Percentiles rank a stretch among this genome's conserved stretches.
Evolutionary conservation across 495 filamentous ascomycete species (phyloP).

Genomic region (Viridothelium virens): DNA sequence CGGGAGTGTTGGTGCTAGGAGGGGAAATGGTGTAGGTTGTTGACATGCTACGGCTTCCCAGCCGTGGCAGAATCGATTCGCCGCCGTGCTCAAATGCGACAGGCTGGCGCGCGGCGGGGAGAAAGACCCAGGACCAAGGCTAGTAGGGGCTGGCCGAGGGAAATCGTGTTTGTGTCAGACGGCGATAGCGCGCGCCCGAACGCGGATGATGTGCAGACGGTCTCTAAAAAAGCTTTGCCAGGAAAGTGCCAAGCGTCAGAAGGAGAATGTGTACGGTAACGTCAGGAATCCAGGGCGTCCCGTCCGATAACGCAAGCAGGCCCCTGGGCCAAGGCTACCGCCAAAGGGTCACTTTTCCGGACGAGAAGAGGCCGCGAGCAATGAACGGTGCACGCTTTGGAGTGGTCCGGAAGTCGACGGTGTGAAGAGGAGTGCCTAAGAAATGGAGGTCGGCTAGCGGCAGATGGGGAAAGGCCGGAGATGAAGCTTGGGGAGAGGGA

Average conservation of each 20-base stretch:
- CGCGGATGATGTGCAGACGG: conserved; percentile 38
- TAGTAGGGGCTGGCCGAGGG: conserved; percentile 25
- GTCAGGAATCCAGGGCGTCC: not conserved
- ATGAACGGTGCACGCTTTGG: not conserved
- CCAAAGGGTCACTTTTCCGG: not conserved
- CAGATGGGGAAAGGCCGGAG: conserved; percentile 9
- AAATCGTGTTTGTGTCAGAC: conserved; percentile 31
- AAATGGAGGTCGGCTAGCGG: not conserved
- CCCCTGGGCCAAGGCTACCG: conserved; percentile 1
- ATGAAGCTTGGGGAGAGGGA: conserved; percentile 10
- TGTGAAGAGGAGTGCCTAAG: conserved; percentile 11
- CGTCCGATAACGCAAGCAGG: conserved; percentile 6
- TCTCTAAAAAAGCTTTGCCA: conserved; percentile 21
- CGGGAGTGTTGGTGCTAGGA: conserved; percentile 23
- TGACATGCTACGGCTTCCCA: conserved; percentile 35
- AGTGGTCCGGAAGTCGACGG: conserved; percentile 11
- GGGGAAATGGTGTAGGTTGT: conserved; percentile 30
- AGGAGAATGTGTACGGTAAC: not conserved
- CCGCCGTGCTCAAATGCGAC: conserved; percentile 20
- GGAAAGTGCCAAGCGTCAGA: conserved; percentile 11
- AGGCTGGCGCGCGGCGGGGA: conserved; percentile 23
- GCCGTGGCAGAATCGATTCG: conserved; percentile 20
- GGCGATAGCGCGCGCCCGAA: conserved; percentile 32
- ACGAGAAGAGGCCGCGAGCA: not conserved
- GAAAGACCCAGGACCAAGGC: conserved; percentile 21